Percentiles rank a stretch among this genome's conserved stretches.
These are phyloP conservation scores for Neurospora sp. DNA, from an alignment of 495 filamentous ascomycete genomes.

Conservation along the genomic window DNA sequence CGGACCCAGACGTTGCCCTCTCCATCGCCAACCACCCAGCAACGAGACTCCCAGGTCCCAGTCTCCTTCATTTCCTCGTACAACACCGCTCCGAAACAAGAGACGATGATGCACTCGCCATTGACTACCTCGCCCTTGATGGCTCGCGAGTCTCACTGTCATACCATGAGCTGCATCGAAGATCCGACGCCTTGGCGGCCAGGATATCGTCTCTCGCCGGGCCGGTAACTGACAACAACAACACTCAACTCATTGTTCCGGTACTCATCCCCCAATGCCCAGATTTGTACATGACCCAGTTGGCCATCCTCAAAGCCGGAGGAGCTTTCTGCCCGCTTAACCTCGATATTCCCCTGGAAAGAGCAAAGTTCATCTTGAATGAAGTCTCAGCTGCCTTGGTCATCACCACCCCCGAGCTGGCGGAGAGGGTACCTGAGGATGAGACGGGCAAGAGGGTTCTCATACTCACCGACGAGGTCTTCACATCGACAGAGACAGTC, in stretches of 20 bases:
- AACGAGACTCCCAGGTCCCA: slow-evolving; percentile 42
- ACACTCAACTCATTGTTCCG: slow-evolving; percentile 47
- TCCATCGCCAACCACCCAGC: slow-evolving; percentile 55
- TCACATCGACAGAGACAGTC: not conserved
- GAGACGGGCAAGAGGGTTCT: slow-evolving; percentile 14
- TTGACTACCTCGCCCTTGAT: slow-evolving; percentile 49
- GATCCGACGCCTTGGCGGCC: slow-evolving; percentile 43
- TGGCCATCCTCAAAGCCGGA: slow-evolving; percentile 68
- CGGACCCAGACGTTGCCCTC: slow-evolving; percentile 10
- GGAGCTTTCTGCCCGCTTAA: slow-evolving; percentile 72
- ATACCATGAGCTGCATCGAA: slow-evolving; percentile 48
- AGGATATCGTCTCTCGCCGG: slow-evolving; percentile 29
- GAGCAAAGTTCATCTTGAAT: slow-evolving; percentile 60
- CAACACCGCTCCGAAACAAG: not conserved
- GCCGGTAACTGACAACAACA: not conserved
- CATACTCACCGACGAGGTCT: slow-evolving; percentile 11
- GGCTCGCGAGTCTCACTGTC: slow-evolving; percentile 37
- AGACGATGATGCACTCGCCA: slow-evolving; percentile 6
- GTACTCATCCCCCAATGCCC: slow-evolving; percentile 61
- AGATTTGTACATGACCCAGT: slow-evolving; percentile 57
- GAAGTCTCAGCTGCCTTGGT: slow-evolving; percentile 54
- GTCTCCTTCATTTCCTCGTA: slow-evolving; percentile 53
- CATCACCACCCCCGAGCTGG: slow-evolving; percentile 36
- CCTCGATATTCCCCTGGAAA: slow-evolving; percentile 58
- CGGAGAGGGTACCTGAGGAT: slow-evolving; percentile 16